Percentiles rank a stretch among this genome's conserved stretches.
Evolutionary conservation across 257 asterid species (phyloP).

Genomic region (Apocynum venetum): DNA sequence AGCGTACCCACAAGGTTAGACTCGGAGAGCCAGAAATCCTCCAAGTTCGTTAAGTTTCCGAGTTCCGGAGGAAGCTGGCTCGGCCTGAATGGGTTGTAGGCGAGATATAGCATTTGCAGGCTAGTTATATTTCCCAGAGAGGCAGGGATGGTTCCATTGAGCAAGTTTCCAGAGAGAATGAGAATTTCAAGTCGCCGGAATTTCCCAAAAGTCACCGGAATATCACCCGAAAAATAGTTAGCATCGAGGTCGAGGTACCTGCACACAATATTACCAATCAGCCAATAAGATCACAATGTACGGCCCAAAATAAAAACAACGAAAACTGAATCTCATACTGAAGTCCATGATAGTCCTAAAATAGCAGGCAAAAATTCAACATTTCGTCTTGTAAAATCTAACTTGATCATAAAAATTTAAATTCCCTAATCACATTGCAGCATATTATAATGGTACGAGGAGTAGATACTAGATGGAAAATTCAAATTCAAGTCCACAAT

Average conservation of each 20-base stretch:
- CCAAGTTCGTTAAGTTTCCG: constrained; percentile 59
- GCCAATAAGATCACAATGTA: neutral
- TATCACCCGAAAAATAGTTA: constrained; percentile 52
- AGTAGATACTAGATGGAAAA: neutral
- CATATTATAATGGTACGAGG: neutral
- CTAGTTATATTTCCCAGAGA: constrained; percentile 58
- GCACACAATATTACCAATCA: neutral
- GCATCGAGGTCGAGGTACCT: constrained; percentile 55
- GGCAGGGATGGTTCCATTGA: constrained; percentile 51
- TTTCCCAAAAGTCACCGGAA: constrained; percentile 59
- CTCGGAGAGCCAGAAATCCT: constrained; percentile 45
- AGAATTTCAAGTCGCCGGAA: constrained; percentile 56
- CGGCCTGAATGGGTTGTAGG: constrained; percentile 55
- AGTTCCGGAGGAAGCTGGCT: constrained; percentile 55
- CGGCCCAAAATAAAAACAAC: neutral
- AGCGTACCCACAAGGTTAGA: constrained; percentile 54
- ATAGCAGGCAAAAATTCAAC: neutral
- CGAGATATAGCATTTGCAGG: constrained; percentile 40
- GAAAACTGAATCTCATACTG: neutral
- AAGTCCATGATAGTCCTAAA: neutral
- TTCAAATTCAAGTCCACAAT: neutral
- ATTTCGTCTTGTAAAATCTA: neutral
- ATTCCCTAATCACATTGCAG: neutral
- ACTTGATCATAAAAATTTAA: neutral
- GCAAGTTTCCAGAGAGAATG: constrained; percentile 42